Conservation (phyloP, 2,329 filamentous ascomycete species). For the Pseudogymnoascus sp. region DNA sequence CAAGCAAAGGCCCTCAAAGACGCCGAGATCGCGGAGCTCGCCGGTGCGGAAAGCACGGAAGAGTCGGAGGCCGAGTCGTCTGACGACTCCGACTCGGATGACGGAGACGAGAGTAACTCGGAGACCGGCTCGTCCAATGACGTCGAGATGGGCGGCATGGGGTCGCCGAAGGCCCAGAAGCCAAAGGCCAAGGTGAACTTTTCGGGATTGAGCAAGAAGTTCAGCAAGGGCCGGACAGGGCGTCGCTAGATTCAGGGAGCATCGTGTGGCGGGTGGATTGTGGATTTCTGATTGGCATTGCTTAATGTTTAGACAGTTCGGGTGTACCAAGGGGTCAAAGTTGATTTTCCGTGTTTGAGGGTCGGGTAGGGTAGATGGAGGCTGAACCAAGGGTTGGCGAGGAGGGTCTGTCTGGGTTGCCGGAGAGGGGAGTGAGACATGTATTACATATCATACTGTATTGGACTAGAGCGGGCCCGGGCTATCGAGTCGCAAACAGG, state of each 20-base stretch:
- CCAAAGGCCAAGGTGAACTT: conserved; percentile 7
- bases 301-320: background rate
- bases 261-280: background rate
- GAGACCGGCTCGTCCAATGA: background rate
- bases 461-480: background rate
- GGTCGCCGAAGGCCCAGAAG: background rate
- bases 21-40: background rate
- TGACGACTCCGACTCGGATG: background rate
- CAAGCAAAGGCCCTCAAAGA: background rate
- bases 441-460: conserved; percentile 1
- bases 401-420: background rate
- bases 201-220: background rate
- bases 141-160: background rate
- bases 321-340: background rate
- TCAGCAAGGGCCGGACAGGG: background rate
- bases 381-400: background rate
- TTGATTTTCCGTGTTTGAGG: background rate
- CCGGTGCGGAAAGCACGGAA: background rate
- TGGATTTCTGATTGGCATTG: background rate
- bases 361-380: background rate
- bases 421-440: conserved; percentile 6
- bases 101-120: background rate
- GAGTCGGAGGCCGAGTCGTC: background rate
- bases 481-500: background rate
- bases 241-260: background rate